phyloP scores from a whole-genome alignment of 2,329 filamentous ascomycete genomes.

The Chaetomiaceae sp. region DNA sequence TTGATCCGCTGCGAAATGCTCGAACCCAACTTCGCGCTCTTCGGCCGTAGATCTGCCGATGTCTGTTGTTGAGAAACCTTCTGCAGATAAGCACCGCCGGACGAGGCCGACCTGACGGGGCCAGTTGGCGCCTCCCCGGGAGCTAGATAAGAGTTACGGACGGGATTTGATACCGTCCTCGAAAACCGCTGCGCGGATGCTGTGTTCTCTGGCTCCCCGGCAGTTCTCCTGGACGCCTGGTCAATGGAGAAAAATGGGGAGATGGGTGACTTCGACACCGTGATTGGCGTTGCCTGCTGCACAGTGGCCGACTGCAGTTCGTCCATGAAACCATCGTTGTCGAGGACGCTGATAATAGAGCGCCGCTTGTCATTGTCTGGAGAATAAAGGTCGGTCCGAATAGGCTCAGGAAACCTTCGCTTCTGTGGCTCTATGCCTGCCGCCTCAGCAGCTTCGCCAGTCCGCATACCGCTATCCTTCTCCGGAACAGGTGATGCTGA shows the following conservation, averaged over 20 bases:
- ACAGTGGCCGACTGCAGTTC: constrained; percentile 78
- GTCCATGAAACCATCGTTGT: constrained; percentile 81
- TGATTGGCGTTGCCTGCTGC: constrained; percentile 76
- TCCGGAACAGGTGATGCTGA: constrained; percentile 11
- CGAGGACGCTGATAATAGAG: constrained; percentile 49
- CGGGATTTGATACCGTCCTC: constrained; percentile 48
- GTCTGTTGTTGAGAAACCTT: constrained; percentile 50
- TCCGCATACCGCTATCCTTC: constrained; percentile 20
- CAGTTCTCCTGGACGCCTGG: constrained; percentile 28
- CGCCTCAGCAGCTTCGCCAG: constrained; percentile 27
- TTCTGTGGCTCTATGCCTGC: constrained; percentile 31
- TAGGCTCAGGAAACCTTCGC: constrained; percentile 48
- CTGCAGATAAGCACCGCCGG: constrained; percentile 53
- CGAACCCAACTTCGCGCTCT: constrained; percentile 79
- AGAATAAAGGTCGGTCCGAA: constrained; percentile 46
- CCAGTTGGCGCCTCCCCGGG: constrained; percentile 45
- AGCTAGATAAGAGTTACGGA: constrained; percentile 42
- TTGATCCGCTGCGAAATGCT: constrained; percentile 95
- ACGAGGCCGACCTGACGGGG: constrained; percentile 51
- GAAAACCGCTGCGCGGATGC: constrained; percentile 32
- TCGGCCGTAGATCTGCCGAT: constrained; percentile 51
- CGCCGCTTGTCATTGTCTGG: constrained; percentile 31
- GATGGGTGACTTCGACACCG: constrained; percentile 78
- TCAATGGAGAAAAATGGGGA: constrained; percentile 54
- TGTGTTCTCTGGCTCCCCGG: constrained; percentile 17